Conservation (phyloP, 306 rosid species). For the Cajanus cajan region DNA sequence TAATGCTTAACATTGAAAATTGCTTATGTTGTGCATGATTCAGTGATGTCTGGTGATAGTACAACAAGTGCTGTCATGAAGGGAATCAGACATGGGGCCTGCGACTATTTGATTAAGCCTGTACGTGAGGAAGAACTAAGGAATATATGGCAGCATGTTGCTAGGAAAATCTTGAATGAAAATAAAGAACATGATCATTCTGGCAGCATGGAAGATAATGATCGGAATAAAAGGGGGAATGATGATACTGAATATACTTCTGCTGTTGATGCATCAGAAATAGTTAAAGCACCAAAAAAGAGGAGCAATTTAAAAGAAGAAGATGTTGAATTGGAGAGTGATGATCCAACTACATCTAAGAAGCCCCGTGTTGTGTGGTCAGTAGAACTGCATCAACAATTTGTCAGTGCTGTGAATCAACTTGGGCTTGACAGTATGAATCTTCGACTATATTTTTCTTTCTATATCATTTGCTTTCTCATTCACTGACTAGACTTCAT, state of each 20-base stretch:
- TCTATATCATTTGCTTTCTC: not conserved
- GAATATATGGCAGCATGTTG: slow-evolving; percentile 83
- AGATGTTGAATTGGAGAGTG: slow-evolving; percentile 50
- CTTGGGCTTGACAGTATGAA: slow-evolving; percentile 86
- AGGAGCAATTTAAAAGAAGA: slow-evolving; percentile 60
- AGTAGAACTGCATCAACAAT: slow-evolving; percentile 77
- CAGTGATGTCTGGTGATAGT: slow-evolving; percentile 83
- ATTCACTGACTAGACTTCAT: not conserved
- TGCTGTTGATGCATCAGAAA: slow-evolving; percentile 53
- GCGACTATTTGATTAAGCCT: slow-evolving; percentile 79
- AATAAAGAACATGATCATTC: slow-evolving; percentile 60
- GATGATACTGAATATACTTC: slow-evolving; percentile 59
- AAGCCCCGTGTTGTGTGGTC: slow-evolving; percentile 93
- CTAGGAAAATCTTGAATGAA: slow-evolving; percentile 55
- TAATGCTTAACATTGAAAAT: not conserved
- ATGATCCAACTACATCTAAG: slow-evolving; percentile 57
- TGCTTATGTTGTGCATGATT: slow-evolving; percentile 34
- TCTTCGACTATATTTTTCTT: slow-evolving; percentile 21
- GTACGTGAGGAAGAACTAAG: slow-evolving; percentile 65
- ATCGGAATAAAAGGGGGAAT: slow-evolving; percentile 42
- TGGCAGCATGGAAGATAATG: slow-evolving; percentile 57
- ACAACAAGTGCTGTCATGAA: slow-evolving; percentile 69
- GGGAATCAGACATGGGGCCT: slow-evolving; percentile 74
- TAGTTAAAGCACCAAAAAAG: slow-evolving; percentile 47
- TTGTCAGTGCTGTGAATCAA: slow-evolving; percentile 80